Conservation (phyloP, 345 rosid species). For the Pugionium cornutum region DNA sequence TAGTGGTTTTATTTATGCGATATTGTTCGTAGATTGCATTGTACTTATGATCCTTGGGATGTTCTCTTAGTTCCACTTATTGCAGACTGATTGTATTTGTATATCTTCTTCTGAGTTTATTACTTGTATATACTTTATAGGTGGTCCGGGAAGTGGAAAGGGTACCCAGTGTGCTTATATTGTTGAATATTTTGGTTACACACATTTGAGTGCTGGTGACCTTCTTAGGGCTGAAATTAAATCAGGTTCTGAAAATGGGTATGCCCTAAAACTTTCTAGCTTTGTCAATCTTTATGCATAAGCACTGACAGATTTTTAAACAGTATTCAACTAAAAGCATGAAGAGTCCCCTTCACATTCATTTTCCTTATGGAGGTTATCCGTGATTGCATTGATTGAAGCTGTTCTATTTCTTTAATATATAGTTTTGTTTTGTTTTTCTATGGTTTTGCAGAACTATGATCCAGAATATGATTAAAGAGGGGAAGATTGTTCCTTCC, state of each 20-base stretch:
- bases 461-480: slow-evolving; percentile 63
- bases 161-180: slow-evolving; percentile 87
- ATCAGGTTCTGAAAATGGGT: slow-evolving; percentile 93
- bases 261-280: slow-evolving; percentile 18
- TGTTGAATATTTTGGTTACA: slow-evolving; percentile 62
- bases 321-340: neutral
- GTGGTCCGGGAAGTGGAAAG: slow-evolving; percentile 97
- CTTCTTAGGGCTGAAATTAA: slow-evolving; percentile 77
- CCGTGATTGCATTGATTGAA: neutral
- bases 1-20: neutral
- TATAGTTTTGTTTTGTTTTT: neutral
- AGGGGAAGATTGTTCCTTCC: slow-evolving; percentile 69
- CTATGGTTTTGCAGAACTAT: slow-evolving; percentile 43
- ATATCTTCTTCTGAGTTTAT: slow-evolving; percentile 9
- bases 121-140: slow-evolving; percentile 42
- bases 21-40: neutral
- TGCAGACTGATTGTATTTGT: neutral
- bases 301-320: too few species aligned
- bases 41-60: slow-evolving; percentile 10
- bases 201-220: slow-evolving; percentile 89
- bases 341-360: neutral
- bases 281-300: neutral
- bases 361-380: neutral
- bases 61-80: neutral
- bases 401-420: too few species aligned